Evolutionary conservation across 2,329 filamentous ascomycete species (phyloP).

Genomic region (Myriangium duriaei): DNA sequence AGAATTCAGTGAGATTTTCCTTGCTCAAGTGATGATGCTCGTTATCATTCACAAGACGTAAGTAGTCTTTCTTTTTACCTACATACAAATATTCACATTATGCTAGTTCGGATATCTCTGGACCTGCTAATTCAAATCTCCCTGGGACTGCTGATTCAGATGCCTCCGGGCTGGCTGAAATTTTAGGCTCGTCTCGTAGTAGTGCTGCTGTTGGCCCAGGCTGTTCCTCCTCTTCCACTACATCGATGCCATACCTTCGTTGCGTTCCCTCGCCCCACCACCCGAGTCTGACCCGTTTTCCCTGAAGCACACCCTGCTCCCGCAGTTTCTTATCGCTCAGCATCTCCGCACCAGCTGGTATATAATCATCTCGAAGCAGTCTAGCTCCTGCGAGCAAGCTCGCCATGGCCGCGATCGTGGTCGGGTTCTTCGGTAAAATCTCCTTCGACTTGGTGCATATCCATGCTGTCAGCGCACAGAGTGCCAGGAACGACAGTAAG

Average conservation of each 20-base stretch:
- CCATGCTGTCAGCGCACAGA: constrained; percentile 1
- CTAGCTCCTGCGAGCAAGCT: constrained; percentile 16
- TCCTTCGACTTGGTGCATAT: not conserved
- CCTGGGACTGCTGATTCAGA: too few species aligned
- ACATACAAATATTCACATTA: too few species aligned
- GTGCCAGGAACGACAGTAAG: not conserved
- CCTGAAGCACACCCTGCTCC: constrained; percentile 8
- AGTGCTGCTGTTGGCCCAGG: too few species aligned
- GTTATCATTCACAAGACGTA: too few species aligned
- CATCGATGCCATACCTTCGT: constrained; percentile 10
- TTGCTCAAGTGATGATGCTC: too few species aligned
- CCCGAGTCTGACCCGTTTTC: constrained; percentile 9
- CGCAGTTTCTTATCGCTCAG: constrained; percentile 9
- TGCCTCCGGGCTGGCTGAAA: too few species aligned
- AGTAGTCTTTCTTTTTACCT: too few species aligned
- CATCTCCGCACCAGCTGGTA: constrained; percentile 11
- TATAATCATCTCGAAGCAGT: constrained; percentile 10
- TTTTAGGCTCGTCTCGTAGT: too few species aligned
- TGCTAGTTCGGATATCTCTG: too few species aligned
- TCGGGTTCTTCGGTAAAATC: constrained; percentile 18
- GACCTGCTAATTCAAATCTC: too few species aligned
- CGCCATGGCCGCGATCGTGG: constrained; percentile 18
- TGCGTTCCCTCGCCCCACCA: constrained; percentile 5
- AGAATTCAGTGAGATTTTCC: too few species aligned
- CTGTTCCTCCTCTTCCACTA: constrained; percentile 10